Evolutionary conservation across 495 filamentous ascomycete genomes (phyloP).

Genomic region (Penicillium paxilli): DNA sequence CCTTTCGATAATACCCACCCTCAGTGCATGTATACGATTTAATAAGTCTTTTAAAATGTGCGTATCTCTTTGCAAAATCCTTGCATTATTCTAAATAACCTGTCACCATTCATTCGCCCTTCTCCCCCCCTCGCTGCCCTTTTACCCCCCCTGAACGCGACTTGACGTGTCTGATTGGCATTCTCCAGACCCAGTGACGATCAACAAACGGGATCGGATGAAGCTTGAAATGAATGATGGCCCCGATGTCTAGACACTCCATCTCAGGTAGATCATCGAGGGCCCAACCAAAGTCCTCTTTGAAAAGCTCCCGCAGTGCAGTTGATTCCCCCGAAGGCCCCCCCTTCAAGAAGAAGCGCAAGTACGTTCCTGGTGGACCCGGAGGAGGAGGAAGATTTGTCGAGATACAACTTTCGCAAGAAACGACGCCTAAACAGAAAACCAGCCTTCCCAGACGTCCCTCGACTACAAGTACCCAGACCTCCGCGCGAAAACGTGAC

Average conservation of each 20-base stretch:
- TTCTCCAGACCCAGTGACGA: constrained; percentile 13
- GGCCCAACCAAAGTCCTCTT: constrained; percentile 31
- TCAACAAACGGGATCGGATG: constrained; percentile 10
- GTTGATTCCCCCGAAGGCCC: constrained; percentile 43
- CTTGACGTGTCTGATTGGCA: constrained; percentile 24
- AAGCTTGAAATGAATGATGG: constrained; percentile 20
- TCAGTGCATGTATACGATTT: too few species aligned
- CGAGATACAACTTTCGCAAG: constrained; percentile 55
- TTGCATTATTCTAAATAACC: neutral
- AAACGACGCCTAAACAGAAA: constrained; percentile 22
- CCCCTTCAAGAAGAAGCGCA: constrained; percentile 55
- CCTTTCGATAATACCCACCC: too few species aligned
- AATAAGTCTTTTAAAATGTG: neutral
- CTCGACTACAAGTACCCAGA: neutral
- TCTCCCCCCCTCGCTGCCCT: neutral
- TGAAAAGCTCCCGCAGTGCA: constrained; percentile 36
- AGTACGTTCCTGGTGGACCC: constrained; percentile 75
- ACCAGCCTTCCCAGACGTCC: constrained; percentile 12
- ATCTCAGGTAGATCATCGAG: constrained; percentile 34
- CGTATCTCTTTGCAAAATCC: neutral
- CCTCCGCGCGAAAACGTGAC: constrained; percentile 15
- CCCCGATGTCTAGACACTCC: constrained; percentile 23
- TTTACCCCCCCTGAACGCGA: constrained; percentile 18
- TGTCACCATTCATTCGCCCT: neutral
- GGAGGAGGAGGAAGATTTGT: constrained; percentile 79